Conservation (phyloP, 2,329 filamentous ascomycete species). For the Ceratocystis harringtonii region DNA sequence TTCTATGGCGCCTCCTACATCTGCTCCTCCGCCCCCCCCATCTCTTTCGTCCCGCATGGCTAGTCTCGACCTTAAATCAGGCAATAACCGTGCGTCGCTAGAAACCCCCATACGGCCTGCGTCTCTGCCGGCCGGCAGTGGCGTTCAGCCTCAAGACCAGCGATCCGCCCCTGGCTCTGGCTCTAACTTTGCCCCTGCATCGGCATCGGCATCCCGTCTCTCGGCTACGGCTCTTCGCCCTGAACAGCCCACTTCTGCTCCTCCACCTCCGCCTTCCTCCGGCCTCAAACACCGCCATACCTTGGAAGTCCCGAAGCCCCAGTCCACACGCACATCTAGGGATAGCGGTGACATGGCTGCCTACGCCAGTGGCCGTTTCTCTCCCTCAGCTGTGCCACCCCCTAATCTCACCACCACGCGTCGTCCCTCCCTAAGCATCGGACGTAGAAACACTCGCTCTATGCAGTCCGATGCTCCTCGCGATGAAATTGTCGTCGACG, state of each 20-base stretch:
- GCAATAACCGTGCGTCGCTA: constrained; percentile 5
- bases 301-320: constrained; percentile 63
- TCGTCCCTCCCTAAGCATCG: constrained; percentile 70
- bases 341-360: constrained; percentile 57
- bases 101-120: not conserved
- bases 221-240: constrained; percentile 5
- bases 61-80: constrained; percentile 12
- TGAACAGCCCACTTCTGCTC: constrained; percentile 14
- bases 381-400: constrained; percentile 34
- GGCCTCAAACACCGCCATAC: constrained; percentile 71
- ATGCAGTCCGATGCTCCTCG: constrained; percentile 70
- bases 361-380: constrained; percentile 66
- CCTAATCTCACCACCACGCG: constrained; percentile 37
- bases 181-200: not conserved
- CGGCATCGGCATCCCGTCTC: constrained; percentile 10
- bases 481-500: constrained; percentile 73
- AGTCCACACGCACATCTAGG: constrained; percentile 52
- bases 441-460: constrained; percentile 65
- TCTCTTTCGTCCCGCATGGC: constrained; percentile 16
- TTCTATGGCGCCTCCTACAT: not conserved
- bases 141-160: constrained; percentile 1
- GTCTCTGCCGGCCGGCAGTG: constrained; percentile 3
- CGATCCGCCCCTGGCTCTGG: not conserved
- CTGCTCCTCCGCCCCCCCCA: constrained; percentile 6
- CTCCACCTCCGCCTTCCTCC: constrained; percentile 22